Evolutionary conservation across 352 stramenopile genomes (phyloP), one percentile per base, ranked within the genome.

Genomic region (Elongisporangium anandrum): DNA sequence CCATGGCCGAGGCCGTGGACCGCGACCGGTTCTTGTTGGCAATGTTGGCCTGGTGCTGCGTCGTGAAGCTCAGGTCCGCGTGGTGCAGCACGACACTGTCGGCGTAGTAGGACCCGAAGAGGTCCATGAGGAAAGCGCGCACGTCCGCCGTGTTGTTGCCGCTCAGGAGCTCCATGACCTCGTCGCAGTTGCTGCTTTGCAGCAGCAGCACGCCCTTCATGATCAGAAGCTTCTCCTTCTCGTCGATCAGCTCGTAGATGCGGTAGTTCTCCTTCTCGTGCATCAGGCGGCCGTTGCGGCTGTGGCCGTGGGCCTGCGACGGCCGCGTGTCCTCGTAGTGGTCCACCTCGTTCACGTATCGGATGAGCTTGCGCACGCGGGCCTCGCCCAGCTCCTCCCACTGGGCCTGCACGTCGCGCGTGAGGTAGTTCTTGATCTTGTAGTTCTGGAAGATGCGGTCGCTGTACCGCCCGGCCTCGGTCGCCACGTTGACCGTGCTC

Each of bases 261-360:
- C 75, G 72, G 67, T 88, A 90, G 65, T 88, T 90, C 38, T 90
- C 83, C 26, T 88, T 89, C 54, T 92, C 80, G 56, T 90, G 75
- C 9, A 85, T 70, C 52, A 93, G 53, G 22, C 84, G 73, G 54
- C 70, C 72, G 26, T 58, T 61, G 21, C n/a, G 24, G 24, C 24
- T 17, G 34, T 45, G 34, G 34, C 34, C 34, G 4, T 45, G 9
- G 34, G 34, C 62, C 55, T 23, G 70, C 59, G 17, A 67, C 64
- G 15, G 61, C 70, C 50, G 60, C 19, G 68, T 68, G 16, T 68
- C 60, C 22, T 72, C 66, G 20, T 54, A 64, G 21, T 83, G 77
- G 64, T 88, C 79, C 54, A 88, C 77, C 57, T 85, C 75, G 59
- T 73, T 83, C 4, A 89, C 64, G 65, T 77, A 87, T 21, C 74